phyloP scores from a whole-genome alignment of 2,329 filamentous ascomycete genomes.

The Bimuria novae-zelandiae region DNA sequence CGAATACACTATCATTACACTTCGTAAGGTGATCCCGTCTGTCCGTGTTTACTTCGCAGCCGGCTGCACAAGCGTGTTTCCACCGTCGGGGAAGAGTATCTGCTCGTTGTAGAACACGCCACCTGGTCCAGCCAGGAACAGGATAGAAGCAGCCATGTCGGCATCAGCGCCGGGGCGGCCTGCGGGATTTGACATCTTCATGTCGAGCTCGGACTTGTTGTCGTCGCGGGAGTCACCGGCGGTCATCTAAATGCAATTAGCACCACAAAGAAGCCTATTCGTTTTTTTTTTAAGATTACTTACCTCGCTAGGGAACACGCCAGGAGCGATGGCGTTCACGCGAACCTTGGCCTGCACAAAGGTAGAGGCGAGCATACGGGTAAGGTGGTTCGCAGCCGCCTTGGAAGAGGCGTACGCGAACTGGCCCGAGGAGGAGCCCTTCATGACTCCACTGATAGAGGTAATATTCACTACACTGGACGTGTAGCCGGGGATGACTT shows the following conservation, averaged over 20 bases:
- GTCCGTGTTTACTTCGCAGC: constrained; percentile 25
- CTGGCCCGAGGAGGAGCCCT: constrained; percentile 56
- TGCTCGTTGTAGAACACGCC: constrained; percentile 60
- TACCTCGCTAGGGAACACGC: constrained; percentile 49
- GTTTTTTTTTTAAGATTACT: background rate
- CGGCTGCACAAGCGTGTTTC: constrained; percentile 35
- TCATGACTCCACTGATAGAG: constrained; percentile 58
- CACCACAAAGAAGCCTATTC: background rate
- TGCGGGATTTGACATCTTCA: constrained; percentile 51
- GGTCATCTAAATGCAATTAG: constrained; percentile 56
- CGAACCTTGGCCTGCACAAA: constrained; percentile 51
- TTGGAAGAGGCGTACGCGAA: constrained; percentile 59
- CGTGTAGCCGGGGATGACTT: constrained; percentile 53
- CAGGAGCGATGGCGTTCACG: constrained; percentile 52
- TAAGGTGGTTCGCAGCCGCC: constrained; percentile 53
- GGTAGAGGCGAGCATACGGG: constrained; percentile 52
- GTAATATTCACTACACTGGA: constrained; percentile 59
- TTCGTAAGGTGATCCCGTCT: background rate
- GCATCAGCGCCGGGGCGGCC: constrained; percentile 51
- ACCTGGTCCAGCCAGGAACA: constrained; percentile 57
- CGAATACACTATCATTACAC: background rate
- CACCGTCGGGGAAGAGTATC: constrained; percentile 57
- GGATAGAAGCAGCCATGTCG: constrained; percentile 57
- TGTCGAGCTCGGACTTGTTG: constrained; percentile 53
- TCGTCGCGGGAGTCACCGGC: constrained; percentile 50